A percentile compares a stretch with the other conserved stretches of the same genome.
Evolutionary conservation across 148 eudicot species (phyloP).

Genomic region (Fagopyrum tataricum): DNA sequence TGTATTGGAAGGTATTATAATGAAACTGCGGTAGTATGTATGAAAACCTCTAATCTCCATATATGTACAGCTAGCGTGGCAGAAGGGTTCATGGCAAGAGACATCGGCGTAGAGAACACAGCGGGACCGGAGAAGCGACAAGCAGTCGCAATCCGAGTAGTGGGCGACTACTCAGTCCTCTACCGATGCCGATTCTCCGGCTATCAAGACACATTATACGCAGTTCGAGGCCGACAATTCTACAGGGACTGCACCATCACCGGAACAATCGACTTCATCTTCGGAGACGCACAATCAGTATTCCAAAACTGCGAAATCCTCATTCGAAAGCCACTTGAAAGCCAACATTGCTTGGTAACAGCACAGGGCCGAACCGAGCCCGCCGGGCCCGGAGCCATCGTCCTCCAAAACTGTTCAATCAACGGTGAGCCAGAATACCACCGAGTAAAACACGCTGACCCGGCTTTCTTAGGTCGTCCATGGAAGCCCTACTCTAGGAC

Average conservation of each 20-base stretch:
- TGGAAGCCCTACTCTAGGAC: conserved; percentile 61
- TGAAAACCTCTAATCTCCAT: no score
- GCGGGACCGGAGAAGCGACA: conserved; percentile 70
- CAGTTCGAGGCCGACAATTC: conserved; percentile 69
- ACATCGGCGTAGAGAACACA: conserved; percentile 55
- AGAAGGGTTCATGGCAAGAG: conserved; percentile 53
- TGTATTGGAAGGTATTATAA: no score
- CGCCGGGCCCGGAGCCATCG: conserved; percentile 56
- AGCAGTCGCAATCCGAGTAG: conserved; percentile 62
- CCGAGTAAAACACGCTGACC: conserved; percentile 29
- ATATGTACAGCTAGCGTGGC: conserved; percentile 36
- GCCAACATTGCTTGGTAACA: conserved; percentile 59
- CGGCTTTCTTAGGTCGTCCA: conserved; percentile 58
- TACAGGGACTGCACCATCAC: conserved; percentile 66
- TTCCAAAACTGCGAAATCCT: conserved; percentile 57
- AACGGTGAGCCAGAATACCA: conserved; percentile 15
- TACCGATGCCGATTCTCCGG: conserved; percentile 49
- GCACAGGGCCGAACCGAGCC: conserved; percentile 73
- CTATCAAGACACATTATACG: conserved; percentile 62
- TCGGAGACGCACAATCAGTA: conserved; percentile 65
- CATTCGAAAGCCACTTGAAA: conserved; percentile 52
- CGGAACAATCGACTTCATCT: conserved; percentile 70
- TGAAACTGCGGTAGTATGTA: no score
- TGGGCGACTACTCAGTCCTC: conserved; percentile 45
- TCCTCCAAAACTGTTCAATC: conserved; percentile 47